Evolutionary conservation across 768 basidiomycete species (phyloP), one percentile per base, ranked within the genome.

Genomic region (Amanita exitialis): DNA sequence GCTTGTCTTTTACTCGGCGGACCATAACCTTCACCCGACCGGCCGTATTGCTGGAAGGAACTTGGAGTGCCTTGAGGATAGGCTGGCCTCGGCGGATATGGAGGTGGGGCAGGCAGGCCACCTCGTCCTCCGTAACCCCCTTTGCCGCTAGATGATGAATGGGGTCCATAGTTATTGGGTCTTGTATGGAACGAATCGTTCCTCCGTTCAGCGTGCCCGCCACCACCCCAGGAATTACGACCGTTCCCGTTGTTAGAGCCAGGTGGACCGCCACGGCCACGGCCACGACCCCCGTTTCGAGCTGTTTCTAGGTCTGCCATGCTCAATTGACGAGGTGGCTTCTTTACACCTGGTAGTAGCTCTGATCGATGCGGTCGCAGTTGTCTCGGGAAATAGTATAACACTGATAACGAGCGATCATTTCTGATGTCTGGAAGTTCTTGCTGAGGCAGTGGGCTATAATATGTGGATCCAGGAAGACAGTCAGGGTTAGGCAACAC

Each of bases 301-400:
- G 81, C 77, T 21, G 69, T 67, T 56, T 92, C 90, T 47, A 86
- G 68, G 62, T 99, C 96, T 25, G 71, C 69, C 2, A 80, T 64
- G 9, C 76, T 79, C 35, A 99, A 73, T 1, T 82, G 66, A 8
- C 81, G 77, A 8, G 74, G 67, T 1, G 79, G 73, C 51, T 74
- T 76, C 56, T 68, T 78, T 25, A 78, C 80, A 1, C 89, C 90
- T 6, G 83, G 83, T 1, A 99, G 72, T 23, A 98, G 68, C 38
- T 85, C 70, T 13, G 92, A 95, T 43, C 79, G 82, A 63, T 99
- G 96, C 1, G 92, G 90, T 2, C 77, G 77, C 10, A 83, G 64
- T 61, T 97, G 95, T 60, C 80, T 78, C 0, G 96, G 94, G 77
- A 93, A 96, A 65, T 79, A 83, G 66, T 92, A 98, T 28, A 83